Evolutionary conservation across 208 protist genomes (phyloP), one percentile per base, ranked within the genome.

Genomic region (Crithidia brevicula): DNA sequence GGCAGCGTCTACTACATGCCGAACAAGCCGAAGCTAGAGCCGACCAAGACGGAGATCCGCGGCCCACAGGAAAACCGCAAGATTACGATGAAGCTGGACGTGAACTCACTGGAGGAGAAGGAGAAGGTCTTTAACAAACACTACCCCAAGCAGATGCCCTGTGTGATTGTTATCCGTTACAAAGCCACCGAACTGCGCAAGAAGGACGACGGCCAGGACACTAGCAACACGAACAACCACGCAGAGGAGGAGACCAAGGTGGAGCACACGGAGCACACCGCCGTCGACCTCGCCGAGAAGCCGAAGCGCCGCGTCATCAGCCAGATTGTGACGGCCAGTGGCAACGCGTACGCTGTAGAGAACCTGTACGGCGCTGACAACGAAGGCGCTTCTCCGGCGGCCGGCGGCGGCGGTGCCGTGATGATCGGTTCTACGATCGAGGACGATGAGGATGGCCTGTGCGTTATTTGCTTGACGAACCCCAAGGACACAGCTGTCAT

Each of bases 401-500:
- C 77, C 47, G 79, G 79, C 54, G 74, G 78, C 22, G 53, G 63
- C 15, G 61, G 74, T 45, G 86, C 89, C 34, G 89, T 93, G 30
- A 93, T 85, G 79, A 81, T 93, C 22, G 89, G 87, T 60, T 80
- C 77, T 23, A 91, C 88, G 23, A 86, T 91, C 57, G 86, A 89
- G 45, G 86, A 96, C 1, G 85, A 94, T 25, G 87, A 96, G 65
- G 86, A 93, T 46, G 85, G 80, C 4, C 79, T 96, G 33, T 98
- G 96, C 49, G 95, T 98, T 16, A 96, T 98, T 72, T 98, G 96
- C 78, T 79, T 98, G 42, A 94, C 89, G 25, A 93, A 97, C 64
- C 58, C 74, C 28, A 90, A 93, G 67, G 90, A 98, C 63, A 98
- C 93, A 4, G 85, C 86, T 0, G 92, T 98, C 23, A 95, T 98